Evolutionary conservation across 2,329 filamentous ascomycete genomes (phyloP), one percentile per base, ranked within the genome.

Genomic region (Trichoderma sp.): DNA sequence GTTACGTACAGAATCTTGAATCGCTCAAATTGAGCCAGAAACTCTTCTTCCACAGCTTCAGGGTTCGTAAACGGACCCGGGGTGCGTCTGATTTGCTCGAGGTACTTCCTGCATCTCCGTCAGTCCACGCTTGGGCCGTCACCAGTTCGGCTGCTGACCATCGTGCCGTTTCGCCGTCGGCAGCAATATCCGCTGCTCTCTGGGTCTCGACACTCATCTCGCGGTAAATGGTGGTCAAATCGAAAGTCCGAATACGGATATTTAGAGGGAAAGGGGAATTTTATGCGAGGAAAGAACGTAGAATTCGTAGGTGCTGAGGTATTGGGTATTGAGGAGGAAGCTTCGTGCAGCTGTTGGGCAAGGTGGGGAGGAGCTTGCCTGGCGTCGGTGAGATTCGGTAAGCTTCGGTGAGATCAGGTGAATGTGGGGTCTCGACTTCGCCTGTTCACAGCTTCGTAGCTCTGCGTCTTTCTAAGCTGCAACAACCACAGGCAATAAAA

Each of bases 11-110:
- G 78, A 67, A 97, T 84, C 78, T 92, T 95, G 74, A 92, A 89
- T 56, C 84, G 84, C 68, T 91, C 88, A 71, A 93, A 85, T 69
- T 83, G 82, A 8, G 82, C 80, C 7, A 87, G 79, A 27, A 82
- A 82, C 70, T 87, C 84, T 60, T 85, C 83, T 58, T 82, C 82
- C 29, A 82, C 81, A 17, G 82, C 81, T 8, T 81, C 87, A 32
- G 88, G 85, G 71, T 94, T 90, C 37, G 91, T 94, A 78, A 92
- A 97, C 1, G 95, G 93, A 1, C 95, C 94, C 4, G 86, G 82
- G 35, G 89, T 90, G 68, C 85, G 89, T 67, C 97, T 86, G 71
- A 97, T 89, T 70, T 86, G 90, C 80, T 98, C 89, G 67, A 98
- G 86, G 77, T 97, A 90, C 78, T 88, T 89, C 93, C 93, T 96